Conservation (phyloP, 768 basidiomycete genomes). For the Rhizopogon vulgaris region DNA sequence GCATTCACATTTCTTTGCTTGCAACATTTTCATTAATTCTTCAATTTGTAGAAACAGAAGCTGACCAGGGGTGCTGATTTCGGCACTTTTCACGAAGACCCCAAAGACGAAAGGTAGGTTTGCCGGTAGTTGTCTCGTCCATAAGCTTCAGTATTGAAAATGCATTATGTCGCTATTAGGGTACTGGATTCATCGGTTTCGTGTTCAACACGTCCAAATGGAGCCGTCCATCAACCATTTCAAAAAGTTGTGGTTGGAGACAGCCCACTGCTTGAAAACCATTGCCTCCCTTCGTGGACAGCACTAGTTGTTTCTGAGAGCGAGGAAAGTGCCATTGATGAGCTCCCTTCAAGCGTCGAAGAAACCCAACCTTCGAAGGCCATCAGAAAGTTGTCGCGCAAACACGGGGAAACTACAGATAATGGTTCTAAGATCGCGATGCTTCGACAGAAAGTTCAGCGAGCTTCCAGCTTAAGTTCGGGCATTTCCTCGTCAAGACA, state of each 20-base stretch:
- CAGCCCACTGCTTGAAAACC: neutral
- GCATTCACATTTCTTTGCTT: neutral
- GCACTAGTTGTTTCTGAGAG: neutral
- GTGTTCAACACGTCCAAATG: neutral
- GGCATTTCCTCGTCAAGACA: neutral
- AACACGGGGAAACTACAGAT: neutral
- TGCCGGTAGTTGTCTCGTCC: too few species aligned
- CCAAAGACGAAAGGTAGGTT: neutral
- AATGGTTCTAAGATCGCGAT: neutral
- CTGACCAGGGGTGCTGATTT: neutral
- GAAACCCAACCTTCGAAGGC: neutral
- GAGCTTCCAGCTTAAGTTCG: neutral
- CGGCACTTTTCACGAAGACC: neutral
- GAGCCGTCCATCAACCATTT: neutral
- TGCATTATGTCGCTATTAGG: neutral
- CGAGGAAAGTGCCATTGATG: neutral
- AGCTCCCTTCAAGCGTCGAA: neutral
- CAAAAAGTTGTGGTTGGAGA: neutral
- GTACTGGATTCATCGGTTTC: neutral
- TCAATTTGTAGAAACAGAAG: neutral
- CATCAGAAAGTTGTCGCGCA: neutral
- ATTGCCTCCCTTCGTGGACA: neutral
- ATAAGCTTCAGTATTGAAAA: too few species aligned
- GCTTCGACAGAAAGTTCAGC: neutral
- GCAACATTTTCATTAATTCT: neutral